Base-by-base conservation (phyloP, 352 stramenopile species). In the Globisporangium megalacanthum region DNA sequence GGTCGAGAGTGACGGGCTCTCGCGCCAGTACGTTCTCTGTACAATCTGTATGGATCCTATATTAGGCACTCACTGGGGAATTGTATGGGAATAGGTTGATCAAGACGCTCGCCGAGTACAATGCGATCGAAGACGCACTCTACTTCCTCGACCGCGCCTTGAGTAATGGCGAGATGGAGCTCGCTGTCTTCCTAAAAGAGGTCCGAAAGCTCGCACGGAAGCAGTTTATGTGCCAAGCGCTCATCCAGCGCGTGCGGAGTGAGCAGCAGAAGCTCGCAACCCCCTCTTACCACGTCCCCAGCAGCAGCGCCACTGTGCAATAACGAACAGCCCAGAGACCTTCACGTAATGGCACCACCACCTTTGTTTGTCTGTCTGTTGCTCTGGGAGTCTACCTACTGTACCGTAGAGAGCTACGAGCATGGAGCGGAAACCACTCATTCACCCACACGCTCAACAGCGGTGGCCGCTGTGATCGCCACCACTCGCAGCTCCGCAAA, bases 71-170 rank as follows among this genome's bases (percentile, higher is more conserved):
- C 46, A 13, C 15, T 8, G 33, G 22, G 3, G 20, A n/a, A 51
- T 64, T 46, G 10, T 25, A 47, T 7, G 25, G 48, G 17, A 41
- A 46, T 54, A 92, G 82, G 52, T 65, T 96, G 55, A 65, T 96
- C 45, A 71, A 77, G 37, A 84, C 88, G 14, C 66, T 96, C 17
- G 83, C 89, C 3, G 87, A 97, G 54, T 83, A 93, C 60, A 74
- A 95, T 39, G 75, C 89, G 17, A 94, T 96, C 42, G 88, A 96
- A 56, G 89, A 97, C 54, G 84, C 84, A 22, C 78, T 97, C 33
- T 97, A 97, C 70, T 95, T 96, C 55, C 75, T 97, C 79, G 89
- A 97, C 55, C 81, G 85, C 15, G 88, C 83, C 5, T 60, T 97
- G 49, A 86, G 83, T 66, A 95, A 96, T 47, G 85, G 83, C 29